Percentiles rank a stretch among this genome's conserved stretches.
phyloP scores from a whole-genome alignment of 352 stramenopile species.

The Phytophthora pisi region DNA sequence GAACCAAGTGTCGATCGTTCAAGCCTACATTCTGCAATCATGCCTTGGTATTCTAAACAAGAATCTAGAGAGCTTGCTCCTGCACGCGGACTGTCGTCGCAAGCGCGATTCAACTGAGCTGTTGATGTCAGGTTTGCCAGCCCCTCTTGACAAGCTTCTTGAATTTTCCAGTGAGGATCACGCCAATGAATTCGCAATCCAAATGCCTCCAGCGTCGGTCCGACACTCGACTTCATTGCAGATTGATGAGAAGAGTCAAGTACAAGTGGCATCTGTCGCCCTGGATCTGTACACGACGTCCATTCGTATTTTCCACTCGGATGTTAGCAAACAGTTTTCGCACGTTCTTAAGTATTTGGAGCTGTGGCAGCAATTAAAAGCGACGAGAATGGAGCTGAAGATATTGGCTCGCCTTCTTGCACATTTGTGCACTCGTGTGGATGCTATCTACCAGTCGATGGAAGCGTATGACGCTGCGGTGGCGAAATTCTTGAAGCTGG shows the following conservation, averaged over 20 bases:
- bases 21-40: constrained; percentile 47
- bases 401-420: constrained; percentile 50
- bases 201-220: not conserved
- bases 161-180: constrained; percentile 27
- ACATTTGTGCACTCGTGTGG: constrained; percentile 43
- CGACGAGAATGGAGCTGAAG: constrained; percentile 46
- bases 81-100: constrained; percentile 3
- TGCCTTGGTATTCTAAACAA: constrained; percentile 52
- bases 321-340: constrained; percentile 52
- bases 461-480: constrained; percentile 31
- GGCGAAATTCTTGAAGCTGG: constrained; percentile 36
- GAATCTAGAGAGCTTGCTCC: constrained; percentile 43
- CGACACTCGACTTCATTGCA: not conserved
- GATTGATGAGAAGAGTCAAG: constrained; percentile 18
- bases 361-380: constrained; percentile 37
- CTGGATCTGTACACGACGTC: constrained; percentile 62
- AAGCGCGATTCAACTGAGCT: constrained; percentile 29
- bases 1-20: constrained; percentile 14
- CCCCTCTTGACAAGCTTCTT: constrained; percentile 44
- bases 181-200: not conserved
- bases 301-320: constrained; percentile 52
- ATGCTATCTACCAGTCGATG: constrained; percentile 43
- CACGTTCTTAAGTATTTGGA: constrained; percentile 50
- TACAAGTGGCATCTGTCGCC: constrained; percentile 39
- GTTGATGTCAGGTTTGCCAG: constrained; percentile 29